Conservation (phyloP, 495 filamentous ascomycete genomes). For the Friedmanniomyces endolithicus region DNA sequence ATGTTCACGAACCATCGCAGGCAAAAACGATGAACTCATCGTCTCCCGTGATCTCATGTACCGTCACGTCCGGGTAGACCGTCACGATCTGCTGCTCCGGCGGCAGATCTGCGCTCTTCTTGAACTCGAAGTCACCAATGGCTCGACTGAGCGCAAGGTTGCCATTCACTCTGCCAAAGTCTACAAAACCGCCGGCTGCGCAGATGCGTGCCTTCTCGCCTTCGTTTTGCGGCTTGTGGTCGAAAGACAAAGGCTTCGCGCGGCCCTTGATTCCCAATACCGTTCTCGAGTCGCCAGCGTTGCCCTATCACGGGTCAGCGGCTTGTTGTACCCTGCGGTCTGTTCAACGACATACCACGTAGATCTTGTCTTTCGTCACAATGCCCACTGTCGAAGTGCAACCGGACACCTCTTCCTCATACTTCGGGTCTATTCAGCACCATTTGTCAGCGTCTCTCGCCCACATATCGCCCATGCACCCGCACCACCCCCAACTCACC, state of each 20-base stretch:
- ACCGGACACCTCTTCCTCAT: constrained; percentile 94
- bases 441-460: constrained; percentile 7
- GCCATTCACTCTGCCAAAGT: constrained; percentile 96
- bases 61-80: constrained; percentile 82
- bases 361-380: constrained; percentile 83
- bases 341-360: constrained; percentile 55
- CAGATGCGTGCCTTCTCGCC: constrained; percentile 97
- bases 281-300: constrained; percentile 88
- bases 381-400: constrained; percentile 89
- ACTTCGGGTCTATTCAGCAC: constrained; percentile 61
- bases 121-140: constrained; percentile 99
- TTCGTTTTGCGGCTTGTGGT: constrained; percentile 98
- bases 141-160: constrained; percentile 95
- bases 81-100: constrained; percentile 98
- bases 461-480: not conserved
- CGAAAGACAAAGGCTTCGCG: constrained; percentile 91
- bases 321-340: constrained; percentile 18
- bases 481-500: constrained; percentile 41
- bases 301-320: constrained; percentile 48
- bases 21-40: constrained; percentile 96
- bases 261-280: constrained; percentile 91
- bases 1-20: constrained; percentile 68
- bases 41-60: constrained; percentile 80
- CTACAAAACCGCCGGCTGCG: constrained; percentile 92
- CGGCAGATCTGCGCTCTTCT: constrained; percentile 91